Conservation (phyloP, 2,329 filamentous ascomycete genomes). For the Trichoderma sp. region DNA sequence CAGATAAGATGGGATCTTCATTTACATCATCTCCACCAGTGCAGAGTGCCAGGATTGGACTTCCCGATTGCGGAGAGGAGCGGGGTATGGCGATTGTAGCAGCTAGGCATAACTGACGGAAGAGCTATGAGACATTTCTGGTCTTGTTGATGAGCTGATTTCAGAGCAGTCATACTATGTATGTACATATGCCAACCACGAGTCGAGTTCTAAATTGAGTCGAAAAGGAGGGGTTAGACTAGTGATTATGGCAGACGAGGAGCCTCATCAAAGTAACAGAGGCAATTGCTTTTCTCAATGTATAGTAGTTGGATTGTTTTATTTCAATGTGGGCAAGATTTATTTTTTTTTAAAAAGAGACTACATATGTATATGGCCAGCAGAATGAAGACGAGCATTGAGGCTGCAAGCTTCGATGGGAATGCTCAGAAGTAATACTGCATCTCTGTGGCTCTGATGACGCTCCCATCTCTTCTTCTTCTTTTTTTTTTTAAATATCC, state of each 20-base stretch:
- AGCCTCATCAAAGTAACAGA: background rate
- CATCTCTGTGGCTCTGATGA: no score
- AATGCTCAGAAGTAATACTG: no score
- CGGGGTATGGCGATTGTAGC: background rate
- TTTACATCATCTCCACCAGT: background rate
- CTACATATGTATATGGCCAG: no score
- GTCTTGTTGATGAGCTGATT: background rate
- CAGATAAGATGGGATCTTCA: conserved; percentile 7
- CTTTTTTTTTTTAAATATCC: background rate
- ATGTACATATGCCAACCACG: background rate
- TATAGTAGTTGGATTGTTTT: background rate
- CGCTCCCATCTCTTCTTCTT: no score
- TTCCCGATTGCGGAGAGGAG: background rate
- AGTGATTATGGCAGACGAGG: background rate
- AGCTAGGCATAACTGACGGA: background rate
- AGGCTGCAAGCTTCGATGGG: no score
- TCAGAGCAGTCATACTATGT: background rate
- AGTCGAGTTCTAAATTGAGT: background rate
- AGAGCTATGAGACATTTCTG: background rate
- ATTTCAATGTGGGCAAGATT: background rate
- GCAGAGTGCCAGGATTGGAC: background rate
- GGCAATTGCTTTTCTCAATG: background rate
- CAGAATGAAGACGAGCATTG: no score
- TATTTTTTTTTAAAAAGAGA: no score
- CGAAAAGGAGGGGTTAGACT: background rate